These are phyloP conservation scores for Phyllosticta ampelicida DNA, from an alignment of 2,329 filamentous ascomycete genomes.

Conservation along the genomic window DNA sequence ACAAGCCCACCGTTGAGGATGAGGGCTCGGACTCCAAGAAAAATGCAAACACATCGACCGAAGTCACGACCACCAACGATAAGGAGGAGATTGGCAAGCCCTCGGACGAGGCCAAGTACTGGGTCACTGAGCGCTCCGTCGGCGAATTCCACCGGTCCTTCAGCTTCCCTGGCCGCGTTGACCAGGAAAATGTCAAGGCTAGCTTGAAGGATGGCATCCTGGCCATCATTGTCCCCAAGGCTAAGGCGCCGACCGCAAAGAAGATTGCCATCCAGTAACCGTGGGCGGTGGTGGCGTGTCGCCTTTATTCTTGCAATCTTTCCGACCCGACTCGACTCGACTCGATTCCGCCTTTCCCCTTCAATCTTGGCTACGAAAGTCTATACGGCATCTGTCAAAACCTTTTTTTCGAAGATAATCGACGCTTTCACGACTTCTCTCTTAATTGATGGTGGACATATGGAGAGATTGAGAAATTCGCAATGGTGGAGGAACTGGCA, in stretches of 20 bases:
- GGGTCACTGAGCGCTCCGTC: constrained; percentile 51
- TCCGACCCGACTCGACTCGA: neutral
- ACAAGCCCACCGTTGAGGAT: constrained; percentile 55
- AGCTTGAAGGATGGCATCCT: constrained; percentile 51
- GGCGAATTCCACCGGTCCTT: constrained; percentile 51
- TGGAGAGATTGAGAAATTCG: neutral
- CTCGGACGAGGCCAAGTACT: constrained; percentile 48
- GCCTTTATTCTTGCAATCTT: neutral
- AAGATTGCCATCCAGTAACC: constrained; percentile 47
- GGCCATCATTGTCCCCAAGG: constrained; percentile 47
- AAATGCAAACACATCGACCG: constrained; percentile 12
- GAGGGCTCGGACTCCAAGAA: constrained; percentile 27
- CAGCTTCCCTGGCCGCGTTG: constrained; percentile 46
- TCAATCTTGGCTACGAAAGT: neutral
- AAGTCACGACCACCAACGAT: constrained; percentile 21
- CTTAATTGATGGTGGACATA: neutral
- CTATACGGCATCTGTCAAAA: neutral
- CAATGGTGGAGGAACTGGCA: neutral
- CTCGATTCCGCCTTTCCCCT: neutral
- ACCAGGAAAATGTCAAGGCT: constrained; percentile 52
- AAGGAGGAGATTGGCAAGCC: constrained; percentile 30
- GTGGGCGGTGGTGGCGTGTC: neutral
- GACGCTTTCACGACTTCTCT: neutral
- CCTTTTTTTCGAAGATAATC: neutral
- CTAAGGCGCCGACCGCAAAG: constrained; percentile 35